Conservation (phyloP, 768 basidiomycete genomes). For the Termitomyces titanicus region DNA sequence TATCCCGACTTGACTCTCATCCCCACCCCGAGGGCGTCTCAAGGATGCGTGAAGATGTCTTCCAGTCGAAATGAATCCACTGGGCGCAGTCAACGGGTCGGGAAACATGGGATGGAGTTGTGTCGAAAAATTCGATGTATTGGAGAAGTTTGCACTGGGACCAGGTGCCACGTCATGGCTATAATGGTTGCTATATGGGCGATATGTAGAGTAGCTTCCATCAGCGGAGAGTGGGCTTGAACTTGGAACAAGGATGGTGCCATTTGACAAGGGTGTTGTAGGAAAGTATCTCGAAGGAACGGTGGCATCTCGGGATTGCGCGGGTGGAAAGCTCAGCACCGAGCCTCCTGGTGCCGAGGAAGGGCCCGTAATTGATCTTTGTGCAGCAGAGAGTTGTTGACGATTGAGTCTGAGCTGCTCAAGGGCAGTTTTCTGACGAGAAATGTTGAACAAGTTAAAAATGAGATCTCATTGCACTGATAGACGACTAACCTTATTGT, state of each 20-base stretch:
- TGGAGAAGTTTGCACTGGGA: conserved; percentile 33
- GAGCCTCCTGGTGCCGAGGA: conserved; percentile 19
- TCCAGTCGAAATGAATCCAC: conserved; percentile 48
- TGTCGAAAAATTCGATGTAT: conserved; percentile 37
- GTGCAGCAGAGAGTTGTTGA: conserved; percentile 27
- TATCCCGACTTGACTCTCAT: conserved; percentile 32
- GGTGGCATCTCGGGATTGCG: conserved; percentile 79
- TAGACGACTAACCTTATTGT: conserved; percentile 46
- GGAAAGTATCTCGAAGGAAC: conserved; percentile 59
- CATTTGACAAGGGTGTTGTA: conserved; percentile 40
- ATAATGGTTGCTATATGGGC: conserved; percentile 32
- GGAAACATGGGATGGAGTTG: conserved; percentile 27
- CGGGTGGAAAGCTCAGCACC: conserved; percentile 34
- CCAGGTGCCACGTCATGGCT: conserved; percentile 40
- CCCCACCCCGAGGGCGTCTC: conserved; percentile 40
- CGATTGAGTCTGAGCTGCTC: conserved; percentile 46
- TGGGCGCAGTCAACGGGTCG: conserved; percentile 60
- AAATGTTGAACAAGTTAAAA: conserved; percentile 14
- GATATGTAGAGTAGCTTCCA: conserved; percentile 32
- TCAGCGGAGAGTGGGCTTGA: conserved; percentile 61
- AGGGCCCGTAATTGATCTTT: conserved; percentile 23
- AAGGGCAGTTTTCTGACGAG: conserved; percentile 38
- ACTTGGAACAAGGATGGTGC: conserved; percentile 69
- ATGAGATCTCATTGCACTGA: conserved; percentile 2
- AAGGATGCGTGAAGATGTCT: conserved; percentile 47